A percentile compares a stretch with the other conserved stretches of the same genome.
phyloP scores from a whole-genome alignment of 2,329 filamentous ascomycete genomes.

The Penicillium italicum region DNA sequence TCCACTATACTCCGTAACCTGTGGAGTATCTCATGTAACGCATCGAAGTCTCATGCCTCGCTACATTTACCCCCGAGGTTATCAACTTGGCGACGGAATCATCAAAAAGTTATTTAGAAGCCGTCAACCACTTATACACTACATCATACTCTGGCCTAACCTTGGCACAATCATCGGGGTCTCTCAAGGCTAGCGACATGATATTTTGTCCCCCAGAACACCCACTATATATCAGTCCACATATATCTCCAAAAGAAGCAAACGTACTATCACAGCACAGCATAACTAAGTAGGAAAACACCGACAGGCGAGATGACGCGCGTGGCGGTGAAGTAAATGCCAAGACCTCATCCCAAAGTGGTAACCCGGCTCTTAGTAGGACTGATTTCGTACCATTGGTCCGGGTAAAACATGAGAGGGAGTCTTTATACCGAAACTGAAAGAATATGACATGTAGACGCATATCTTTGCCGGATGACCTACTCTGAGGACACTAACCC shows the following conservation, averaged over 20 bases:
- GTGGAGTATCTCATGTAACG: neutral
- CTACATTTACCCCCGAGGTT: neutral
- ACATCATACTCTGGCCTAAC: neutral
- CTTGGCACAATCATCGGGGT: neutral
- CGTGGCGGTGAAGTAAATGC: constrained; percentile 1
- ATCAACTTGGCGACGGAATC: neutral
- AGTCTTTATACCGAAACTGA: neutral
- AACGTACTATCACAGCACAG: neutral
- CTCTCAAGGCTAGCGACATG: neutral
- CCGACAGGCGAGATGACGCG: neutral
- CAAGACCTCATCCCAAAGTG: neutral
- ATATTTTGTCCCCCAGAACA: neutral
- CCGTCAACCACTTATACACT: neutral
- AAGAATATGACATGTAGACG: neutral
- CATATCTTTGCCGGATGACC: neutral
- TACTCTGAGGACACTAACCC: neutral
- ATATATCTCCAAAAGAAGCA: neutral
- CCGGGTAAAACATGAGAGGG: neutral
- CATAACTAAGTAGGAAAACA: neutral
- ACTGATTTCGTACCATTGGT: neutral
- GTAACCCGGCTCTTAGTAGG: neutral
- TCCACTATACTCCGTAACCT: neutral
- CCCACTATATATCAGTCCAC: neutral
- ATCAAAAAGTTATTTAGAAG: neutral
- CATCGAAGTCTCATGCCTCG: neutral